Base-by-base conservation (phyloP, 2,329 filamentous ascomycete genomes). In the Alternaria metachromatica region DNA sequence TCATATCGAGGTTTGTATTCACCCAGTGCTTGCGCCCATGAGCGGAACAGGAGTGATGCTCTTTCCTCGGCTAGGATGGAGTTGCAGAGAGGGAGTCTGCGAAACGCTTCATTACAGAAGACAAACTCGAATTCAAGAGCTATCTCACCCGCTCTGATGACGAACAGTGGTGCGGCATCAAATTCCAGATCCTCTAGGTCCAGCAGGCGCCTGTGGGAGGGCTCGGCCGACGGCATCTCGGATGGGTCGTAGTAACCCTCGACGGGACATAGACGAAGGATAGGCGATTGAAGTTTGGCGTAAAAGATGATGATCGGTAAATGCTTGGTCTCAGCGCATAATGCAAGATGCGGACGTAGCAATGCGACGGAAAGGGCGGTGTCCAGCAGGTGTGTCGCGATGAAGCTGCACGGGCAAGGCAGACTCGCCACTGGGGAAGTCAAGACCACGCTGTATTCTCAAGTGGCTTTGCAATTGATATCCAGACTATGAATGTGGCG, bases 61-160 rank as follows among this genome's bases (percentile, higher is more conserved):
- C 65, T 58, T 15, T 61, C 49, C 7, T 65, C 25, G 9, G 44
- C 66, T 10, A 67, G 11, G 15, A 76, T 53, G 6, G 21, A 18
- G 37, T 62, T 44, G 15, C 48, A 57, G 6, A 74, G 28, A 8
- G 23, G 41, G 6, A 48, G 49, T 28, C 28, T 53, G 9, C 72
- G 71, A 11, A 77, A 75, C 0, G 67, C 61, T 21, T 71, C 66
- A 41, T 77, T 78, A 44, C 65, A 64, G 44, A 70, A 76, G 2
- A 70, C 21, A 7, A 76, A 37, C 0, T 72, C 67, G 20, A 76
- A 76, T 0, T 49, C 45, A 2, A 72, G 55, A 2, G 65, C 62
- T 9, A 30, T 37, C 9, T 60, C 41, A 1, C 61, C 56, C 8
- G 64, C 65, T 41, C 51, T 70, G 15, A 76, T 62, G 21, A 77